phyloP scores from a whole-genome alignment of 352 stramenopile genomes.

The Peronospora belbahrii region DNA sequence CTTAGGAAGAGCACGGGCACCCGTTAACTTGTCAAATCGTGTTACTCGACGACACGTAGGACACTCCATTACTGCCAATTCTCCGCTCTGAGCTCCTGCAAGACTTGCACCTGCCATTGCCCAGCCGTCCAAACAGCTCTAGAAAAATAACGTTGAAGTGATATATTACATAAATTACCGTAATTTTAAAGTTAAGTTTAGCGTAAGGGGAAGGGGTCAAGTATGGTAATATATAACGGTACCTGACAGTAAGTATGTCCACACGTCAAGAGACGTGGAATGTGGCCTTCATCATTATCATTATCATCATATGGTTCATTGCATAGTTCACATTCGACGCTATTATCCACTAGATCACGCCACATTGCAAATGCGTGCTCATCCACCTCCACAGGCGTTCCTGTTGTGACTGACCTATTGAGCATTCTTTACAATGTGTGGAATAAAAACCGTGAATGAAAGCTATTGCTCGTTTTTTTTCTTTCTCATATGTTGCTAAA shows the following conservation, averaged over 20 bases:
- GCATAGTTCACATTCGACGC: slow-evolving; percentile 80
- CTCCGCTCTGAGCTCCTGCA: slow-evolving; percentile 10
- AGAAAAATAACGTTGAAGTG: slow-evolving; percentile 4
- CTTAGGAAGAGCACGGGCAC: slow-evolving; percentile 61
- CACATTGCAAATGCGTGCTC: slow-evolving; percentile 49
- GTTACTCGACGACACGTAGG: slow-evolving; percentile 64
- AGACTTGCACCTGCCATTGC: slow-evolving; percentile 27
- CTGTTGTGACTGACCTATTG: slow-evolving; percentile 4
- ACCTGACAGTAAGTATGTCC: slow-evolving; percentile 83
- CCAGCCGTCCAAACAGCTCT: slow-evolving; percentile 67
- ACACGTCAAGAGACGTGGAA: slow-evolving; percentile 63
- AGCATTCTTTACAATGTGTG: slow-evolving; percentile 5
- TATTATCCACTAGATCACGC: slow-evolving; percentile 68
- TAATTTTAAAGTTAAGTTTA: too few species aligned
- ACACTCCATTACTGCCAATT: slow-evolving; percentile 46
- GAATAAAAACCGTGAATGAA: slow-evolving; percentile 7
- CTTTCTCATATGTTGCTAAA: neutral
- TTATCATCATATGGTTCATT: slow-evolving; percentile 78
- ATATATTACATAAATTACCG: too few species aligned
- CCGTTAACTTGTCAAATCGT: slow-evolving; percentile 30
- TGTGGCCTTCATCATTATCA: slow-evolving; percentile 45
- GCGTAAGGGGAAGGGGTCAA: slow-evolving; percentile 4
- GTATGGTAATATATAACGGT: slow-evolving; percentile 4
- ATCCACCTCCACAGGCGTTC: slow-evolving; percentile 27
- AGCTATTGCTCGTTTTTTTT: neutral